Evolutionary conservation across 208 protist species (phyloP).

Genomic region (Polymyxa betae): DNA sequence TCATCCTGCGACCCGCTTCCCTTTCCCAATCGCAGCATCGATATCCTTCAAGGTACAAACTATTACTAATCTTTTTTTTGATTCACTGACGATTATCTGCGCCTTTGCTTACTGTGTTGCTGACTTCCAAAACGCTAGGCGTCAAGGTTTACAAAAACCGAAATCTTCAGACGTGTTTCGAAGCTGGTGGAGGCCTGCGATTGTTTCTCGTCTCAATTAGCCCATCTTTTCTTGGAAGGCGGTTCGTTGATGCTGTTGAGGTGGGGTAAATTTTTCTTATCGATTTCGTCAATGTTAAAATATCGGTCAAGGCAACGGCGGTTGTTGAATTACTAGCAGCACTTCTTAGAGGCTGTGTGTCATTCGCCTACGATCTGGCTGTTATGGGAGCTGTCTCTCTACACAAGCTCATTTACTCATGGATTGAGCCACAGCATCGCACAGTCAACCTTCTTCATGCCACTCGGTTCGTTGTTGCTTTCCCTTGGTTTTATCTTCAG

Average conservation of each 20-base stretch:
- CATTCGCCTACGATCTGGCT: constrained; percentile 23
- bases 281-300: neutral
- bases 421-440: neutral
- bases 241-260: neutral
- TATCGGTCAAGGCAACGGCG: neutral
- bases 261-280: neutral
- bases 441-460: neutral
- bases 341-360: neutral
- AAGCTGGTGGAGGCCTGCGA: neutral
- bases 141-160: neutral
- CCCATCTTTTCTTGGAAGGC: constrained; percentile 29
- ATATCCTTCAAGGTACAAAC: neutral
- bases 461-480: neutral
- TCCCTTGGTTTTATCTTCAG: neutral
- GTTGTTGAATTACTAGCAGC: neutral
- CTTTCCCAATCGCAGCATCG: neutral
- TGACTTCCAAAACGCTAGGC: too few relatives aligned
- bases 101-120: too few relatives aligned
- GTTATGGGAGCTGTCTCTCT: neutral
- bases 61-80: neutral
- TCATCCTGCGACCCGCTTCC: neutral
- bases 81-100: neutral
- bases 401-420: constrained; percentile 37
- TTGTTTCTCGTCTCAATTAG: constrained; percentile 11
- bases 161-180: neutral